phyloP scores from a whole-genome alignment of 805 yeast genomes.

The Candida chauliodis region DNA sequence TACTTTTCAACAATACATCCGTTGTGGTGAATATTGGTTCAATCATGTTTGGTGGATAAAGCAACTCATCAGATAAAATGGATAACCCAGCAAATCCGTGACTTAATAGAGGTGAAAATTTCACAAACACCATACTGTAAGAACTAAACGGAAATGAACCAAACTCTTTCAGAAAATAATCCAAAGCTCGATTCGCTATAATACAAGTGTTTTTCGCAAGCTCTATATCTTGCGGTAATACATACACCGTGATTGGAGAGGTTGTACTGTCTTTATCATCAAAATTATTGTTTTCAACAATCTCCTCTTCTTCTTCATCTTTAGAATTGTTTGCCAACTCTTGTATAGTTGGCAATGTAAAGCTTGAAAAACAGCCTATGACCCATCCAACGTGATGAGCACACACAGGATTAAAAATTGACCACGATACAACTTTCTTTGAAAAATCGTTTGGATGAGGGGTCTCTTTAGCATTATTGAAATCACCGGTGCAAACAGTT shows the following conservation, averaged over 20 bases:
- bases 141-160: slow-evolving; percentile 92
- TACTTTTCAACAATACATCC: slow-evolving; percentile 60
- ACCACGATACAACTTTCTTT: slow-evolving; percentile 72
- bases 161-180: slow-evolving; percentile 78
- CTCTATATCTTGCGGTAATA: slow-evolving; percentile 54
- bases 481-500: slow-evolving; percentile 67
- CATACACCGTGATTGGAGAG: slow-evolving; percentile 53
- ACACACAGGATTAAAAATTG: slow-evolving; percentile 77
- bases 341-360: slow-evolving; percentile 42
- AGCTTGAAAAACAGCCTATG: slow-evolving; percentile 77
- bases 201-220: slow-evolving; percentile 69
- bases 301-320: slow-evolving; percentile 29
- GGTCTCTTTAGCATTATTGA: slow-evolving; percentile 58
- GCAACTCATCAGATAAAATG: slow-evolving; percentile 52
- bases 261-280: slow-evolving; percentile 28
- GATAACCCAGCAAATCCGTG: slow-evolving; percentile 75
- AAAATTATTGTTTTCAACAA: slow-evolving; percentile 15
- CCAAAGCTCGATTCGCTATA: slow-evolving; percentile 74
- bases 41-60: slow-evolving; percentile 70
- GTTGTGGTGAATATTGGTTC: slow-evolving; percentile 77
- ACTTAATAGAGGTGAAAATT: slow-evolving; percentile 45
- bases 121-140: slow-evolving; percentile 71
- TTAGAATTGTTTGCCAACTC: slow-evolving; percentile 29
- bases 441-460: slow-evolving; percentile 74
- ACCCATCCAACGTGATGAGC: slow-evolving; percentile 97